phyloP scores from a whole-genome alignment of 345 rosid genomes.

The Gynandropsis gynandra region DNA sequence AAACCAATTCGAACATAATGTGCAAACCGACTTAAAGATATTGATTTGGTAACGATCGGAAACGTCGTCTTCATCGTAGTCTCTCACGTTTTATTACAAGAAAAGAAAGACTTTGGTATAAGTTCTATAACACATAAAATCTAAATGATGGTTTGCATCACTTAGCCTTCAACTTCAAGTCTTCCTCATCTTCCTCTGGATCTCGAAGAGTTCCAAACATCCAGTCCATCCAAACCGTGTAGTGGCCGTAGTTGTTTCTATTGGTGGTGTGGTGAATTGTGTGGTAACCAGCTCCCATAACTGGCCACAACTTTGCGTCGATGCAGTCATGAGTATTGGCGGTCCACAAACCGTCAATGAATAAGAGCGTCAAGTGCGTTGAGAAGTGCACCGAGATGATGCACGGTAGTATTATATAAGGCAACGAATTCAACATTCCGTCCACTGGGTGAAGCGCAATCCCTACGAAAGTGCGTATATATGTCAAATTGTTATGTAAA shows the following conservation, averaged over 20 bases:
- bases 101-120: too few relatives aligned
- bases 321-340: neutral
- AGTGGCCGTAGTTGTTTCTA: constrained; percentile 13
- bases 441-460: constrained; percentile 13
- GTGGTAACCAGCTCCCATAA: constrained; percentile 8
- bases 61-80: too few relatives aligned
- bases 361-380: neutral
- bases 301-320: constrained; percentile 10
- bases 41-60: too few relatives aligned
- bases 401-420: constrained; percentile 1
- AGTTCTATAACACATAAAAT: too few relatives aligned
- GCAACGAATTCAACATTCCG: constrained; percentile 1
- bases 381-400: constrained; percentile 1
- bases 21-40: too few relatives aligned
- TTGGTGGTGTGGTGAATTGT: constrained; percentile 11
- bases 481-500: neutral
- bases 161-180: too few relatives aligned
- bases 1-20: too few relatives aligned
- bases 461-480: constrained; percentile 3
- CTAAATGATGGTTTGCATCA: too few relatives aligned
- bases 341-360: constrained; percentile 4
- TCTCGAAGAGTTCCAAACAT: constrained; percentile 12
- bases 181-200: neutral
- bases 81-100: too few relatives aligned
- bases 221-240: constrained; percentile 17